phyloP scores from a whole-genome alignment of 2,329 filamentous ascomycete species.

The Arthrinium puccinioides region DNA sequence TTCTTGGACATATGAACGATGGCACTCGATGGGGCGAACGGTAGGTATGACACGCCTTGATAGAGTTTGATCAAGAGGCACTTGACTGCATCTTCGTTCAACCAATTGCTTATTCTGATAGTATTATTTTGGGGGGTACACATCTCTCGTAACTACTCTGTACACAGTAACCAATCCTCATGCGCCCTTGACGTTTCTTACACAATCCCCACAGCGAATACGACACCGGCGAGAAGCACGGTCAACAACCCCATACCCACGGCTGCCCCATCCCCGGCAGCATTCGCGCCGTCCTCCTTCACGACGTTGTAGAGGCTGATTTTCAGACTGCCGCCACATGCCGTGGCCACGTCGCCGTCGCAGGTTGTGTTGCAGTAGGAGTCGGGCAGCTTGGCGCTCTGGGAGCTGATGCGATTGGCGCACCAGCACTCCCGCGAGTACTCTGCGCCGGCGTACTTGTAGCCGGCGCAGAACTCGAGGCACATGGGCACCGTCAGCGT shows the following conservation, averaged over 20 bases:
- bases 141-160: too few species aligned
- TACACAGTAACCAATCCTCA: too few species aligned
- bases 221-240: too few species aligned
- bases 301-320: constrained; percentile 36
- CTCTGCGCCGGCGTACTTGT: constrained; percentile 47
- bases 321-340: constrained; percentile 47
- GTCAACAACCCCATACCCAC: constrained; percentile 4
- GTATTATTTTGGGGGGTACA: too few species aligned
- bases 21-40: too few species aligned
- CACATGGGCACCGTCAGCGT: constrained; percentile 46
- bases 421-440: constrained; percentile 55
- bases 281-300: constrained; percentile 2
- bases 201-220: neutral
- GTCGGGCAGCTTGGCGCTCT: constrained; percentile 39
- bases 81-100: too few species aligned
- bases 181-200: neutral
- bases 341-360: constrained; percentile 40
- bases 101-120: too few species aligned
- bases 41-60: too few species aligned
- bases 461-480: constrained; percentile 40
- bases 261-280: constrained; percentile 4
- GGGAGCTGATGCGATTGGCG: constrained; percentile 37
- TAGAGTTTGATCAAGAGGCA: too few species aligned
- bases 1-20: constrained; percentile 40
- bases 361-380: constrained; percentile 43